A percentile compares a stretch with the other conserved stretches of the same genome.
phyloP scores from a whole-genome alignment of 2,329 filamentous ascomycete species.

The Fusarium sp. region DNA sequence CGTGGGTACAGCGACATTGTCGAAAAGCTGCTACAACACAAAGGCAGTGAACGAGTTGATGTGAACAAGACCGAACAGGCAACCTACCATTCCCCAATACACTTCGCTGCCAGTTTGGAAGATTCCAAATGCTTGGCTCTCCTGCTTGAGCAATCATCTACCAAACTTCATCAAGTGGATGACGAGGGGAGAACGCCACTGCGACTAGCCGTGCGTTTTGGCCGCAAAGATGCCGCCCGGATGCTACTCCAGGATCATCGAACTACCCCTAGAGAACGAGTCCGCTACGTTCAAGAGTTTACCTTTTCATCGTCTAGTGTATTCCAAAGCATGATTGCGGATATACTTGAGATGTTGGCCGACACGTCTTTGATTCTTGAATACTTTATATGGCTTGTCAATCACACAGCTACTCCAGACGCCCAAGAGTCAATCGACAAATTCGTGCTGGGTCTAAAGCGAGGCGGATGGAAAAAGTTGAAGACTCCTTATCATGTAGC shows the following conservation, averaged over 20 bases:
- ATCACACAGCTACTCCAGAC: accelerated
- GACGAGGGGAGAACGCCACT: accelerated
- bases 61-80: too few species aligned
- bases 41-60: neutral
- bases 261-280: neutral
- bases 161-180: accelerated
- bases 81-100: too few species aligned
- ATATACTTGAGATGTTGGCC: neutral
- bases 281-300: neutral
- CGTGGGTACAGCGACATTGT: accelerated
- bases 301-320: neutral
- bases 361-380: neutral
- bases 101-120: accelerated
- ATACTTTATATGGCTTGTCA: neutral
- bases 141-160: neutral
- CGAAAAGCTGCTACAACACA: neutral
- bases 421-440: neutral
- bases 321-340: neutral
- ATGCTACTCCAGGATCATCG: neutral
- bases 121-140: neutral
- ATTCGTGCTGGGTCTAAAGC: neutral
- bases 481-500: neutral
- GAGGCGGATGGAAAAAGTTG: neutral
- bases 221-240: neutral
- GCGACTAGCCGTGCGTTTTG: accelerated